Percentiles rank a stretch among this genome's conserved stretches.
Evolutionary conservation across 2,329 filamentous ascomycete species (phyloP).

Genomic region (Aspergillus ochraceus): DNA sequence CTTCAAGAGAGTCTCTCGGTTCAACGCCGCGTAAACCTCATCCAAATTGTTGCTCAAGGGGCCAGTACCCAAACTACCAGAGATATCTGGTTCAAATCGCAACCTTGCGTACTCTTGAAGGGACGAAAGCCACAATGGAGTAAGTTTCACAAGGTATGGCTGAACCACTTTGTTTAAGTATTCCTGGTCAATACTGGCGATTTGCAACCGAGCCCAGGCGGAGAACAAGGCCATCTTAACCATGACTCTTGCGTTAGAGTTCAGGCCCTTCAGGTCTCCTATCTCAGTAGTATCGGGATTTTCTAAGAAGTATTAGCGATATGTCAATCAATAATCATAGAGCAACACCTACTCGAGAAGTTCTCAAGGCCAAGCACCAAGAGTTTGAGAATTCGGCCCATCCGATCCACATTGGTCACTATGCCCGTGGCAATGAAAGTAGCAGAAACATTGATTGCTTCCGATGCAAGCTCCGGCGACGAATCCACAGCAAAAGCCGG

Average conservation of each 20-base stretch:
- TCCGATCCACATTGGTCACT: slow-evolving; percentile 95
- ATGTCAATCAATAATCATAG: background rate
- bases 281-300: slow-evolving; percentile 82
- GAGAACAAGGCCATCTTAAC: slow-evolving; percentile 97
- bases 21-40: slow-evolving; percentile 90
- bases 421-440: slow-evolving; percentile 97
- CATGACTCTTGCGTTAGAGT: slow-evolving; percentile 96
- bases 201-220: slow-evolving; percentile 95
- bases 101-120: slow-evolving; percentile 90
- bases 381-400: slow-evolving; percentile 95
- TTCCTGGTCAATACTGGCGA: slow-evolving; percentile 86
- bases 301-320: slow-evolving; percentile 32
- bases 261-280: slow-evolving; percentile 87
- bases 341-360: slow-evolving; percentile 65
- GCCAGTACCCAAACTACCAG: slow-evolving; percentile 79
- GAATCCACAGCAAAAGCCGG: slow-evolving; percentile 95
- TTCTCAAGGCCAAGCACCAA: slow-evolving; percentile 88
- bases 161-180: slow-evolving; percentile 87
- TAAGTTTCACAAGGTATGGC: slow-evolving; percentile 84
- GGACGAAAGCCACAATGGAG: slow-evolving; percentile 90
- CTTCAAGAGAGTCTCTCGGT: slow-evolving; percentile 85
- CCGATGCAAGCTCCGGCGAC: slow-evolving; percentile 90
- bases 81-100: slow-evolving; percentile 95
- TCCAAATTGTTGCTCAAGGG: slow-evolving; percentile 83
- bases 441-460: slow-evolving; percentile 97